Conservation (phyloP, 2,329 filamentous ascomycete genomes). For the Sarocladiaceae sp. region DNA sequence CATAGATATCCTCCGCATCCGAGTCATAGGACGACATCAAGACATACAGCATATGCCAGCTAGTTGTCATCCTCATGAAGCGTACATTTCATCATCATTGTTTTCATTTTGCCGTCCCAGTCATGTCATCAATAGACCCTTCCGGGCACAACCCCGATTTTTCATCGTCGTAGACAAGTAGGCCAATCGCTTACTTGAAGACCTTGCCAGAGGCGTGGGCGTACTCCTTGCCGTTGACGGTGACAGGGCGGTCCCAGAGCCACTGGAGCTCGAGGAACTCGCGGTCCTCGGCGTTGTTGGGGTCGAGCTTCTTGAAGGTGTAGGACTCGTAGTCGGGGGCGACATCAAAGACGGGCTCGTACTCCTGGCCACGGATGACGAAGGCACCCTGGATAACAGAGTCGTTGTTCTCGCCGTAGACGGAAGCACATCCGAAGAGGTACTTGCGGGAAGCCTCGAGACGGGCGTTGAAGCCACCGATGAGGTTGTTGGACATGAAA, state of each 20-base stretch:
- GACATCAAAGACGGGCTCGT: slow-evolving; percentile 83
- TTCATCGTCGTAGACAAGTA: slow-evolving; percentile 7
- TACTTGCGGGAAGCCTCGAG: slow-evolving; percentile 98
- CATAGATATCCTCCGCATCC: neutral
- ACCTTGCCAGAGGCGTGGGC: slow-evolving; percentile 89
- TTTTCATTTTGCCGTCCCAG: neutral
- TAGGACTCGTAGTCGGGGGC: slow-evolving; percentile 97
- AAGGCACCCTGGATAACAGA: slow-evolving; percentile 91
- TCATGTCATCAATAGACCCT: slow-evolving; percentile 11
- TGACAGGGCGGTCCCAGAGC: slow-evolving; percentile 83
- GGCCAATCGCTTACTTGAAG: slow-evolving; percentile 72
- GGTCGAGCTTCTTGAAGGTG: slow-evolving; percentile 93
- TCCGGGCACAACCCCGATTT: slow-evolving; percentile 11
- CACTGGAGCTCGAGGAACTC: slow-evolving; percentile 82
- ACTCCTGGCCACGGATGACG: slow-evolving; percentile 87
- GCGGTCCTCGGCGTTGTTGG: slow-evolving; percentile 74
- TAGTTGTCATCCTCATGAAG: slow-evolving; percentile 1
- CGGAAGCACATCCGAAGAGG: slow-evolving; percentile 84
- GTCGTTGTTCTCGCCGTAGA: slow-evolving; percentile 84
- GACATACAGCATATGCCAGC: neutral
- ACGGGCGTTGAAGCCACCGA: slow-evolving; percentile 95
- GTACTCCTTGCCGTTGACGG: slow-evolving; percentile 80
- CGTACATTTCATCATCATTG: slow-evolving; percentile 4
- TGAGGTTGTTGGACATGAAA: slow-evolving; percentile 99
- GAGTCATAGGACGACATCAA: slow-evolving; percentile 4